phyloP scores from a whole-genome alignment of 805 yeast genomes.

The Candida ortonii region DNA sequence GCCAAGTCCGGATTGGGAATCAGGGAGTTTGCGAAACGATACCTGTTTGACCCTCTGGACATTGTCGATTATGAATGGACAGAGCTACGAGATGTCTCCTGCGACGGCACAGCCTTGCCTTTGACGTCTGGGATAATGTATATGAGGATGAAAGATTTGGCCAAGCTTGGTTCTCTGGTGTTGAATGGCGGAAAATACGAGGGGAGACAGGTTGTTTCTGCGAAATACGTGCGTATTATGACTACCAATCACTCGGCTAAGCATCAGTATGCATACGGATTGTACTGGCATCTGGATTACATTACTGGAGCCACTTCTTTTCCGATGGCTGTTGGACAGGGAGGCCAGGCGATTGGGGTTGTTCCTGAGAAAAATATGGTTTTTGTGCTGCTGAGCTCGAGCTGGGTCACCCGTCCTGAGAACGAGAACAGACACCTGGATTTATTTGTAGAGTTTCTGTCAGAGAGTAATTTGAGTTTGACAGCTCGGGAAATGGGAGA shows the following conservation, averaged over 20 bases:
- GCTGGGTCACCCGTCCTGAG: no score
- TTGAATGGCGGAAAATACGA: neutral
- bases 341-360: conserved; percentile 4
- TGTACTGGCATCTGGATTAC: conserved; percentile 3
- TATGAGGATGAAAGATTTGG: conserved; percentile 4
- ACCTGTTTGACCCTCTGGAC: conserved; percentile 1
- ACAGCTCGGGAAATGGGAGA: no score
- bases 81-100: conserved; percentile 1
- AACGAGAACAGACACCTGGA: no score
- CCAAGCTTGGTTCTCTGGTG: conserved; percentile 2
- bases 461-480: no score
- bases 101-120: conserved; percentile 1
- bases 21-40: conserved; percentile 1
- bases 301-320: neutral
- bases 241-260: conserved; percentile 2
- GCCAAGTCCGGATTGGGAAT: neutral
- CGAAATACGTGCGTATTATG: neutral
- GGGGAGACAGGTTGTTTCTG: conserved; percentile 1
- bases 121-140: neutral
- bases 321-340: conserved; percentile 1
- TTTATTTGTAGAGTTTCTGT: no score
- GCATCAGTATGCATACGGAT: conserved; percentile 2
- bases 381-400: conserved; percentile 1
- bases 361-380: conserved; percentile 1
- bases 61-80: neutral